A percentile compares a stretch with the other conserved stretches of the same genome.
Evolutionary conservation across 2,329 filamentous ascomycete genomes (phyloP).

Genomic region (Simplicillium sp.): DNA sequence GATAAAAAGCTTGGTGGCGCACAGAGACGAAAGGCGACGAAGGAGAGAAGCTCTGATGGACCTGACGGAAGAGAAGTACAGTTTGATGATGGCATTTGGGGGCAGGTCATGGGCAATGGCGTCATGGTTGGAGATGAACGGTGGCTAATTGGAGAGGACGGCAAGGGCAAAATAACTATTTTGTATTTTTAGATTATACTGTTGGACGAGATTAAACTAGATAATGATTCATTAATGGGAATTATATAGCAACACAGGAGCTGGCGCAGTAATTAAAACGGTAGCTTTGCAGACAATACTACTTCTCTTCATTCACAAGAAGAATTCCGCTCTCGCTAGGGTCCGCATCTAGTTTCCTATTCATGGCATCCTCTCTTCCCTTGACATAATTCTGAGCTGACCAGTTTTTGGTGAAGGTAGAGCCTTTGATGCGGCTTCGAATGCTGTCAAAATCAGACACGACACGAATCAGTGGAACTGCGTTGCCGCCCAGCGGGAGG

Average conservation of each 20-base stretch:
- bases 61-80: constrained; percentile 22
- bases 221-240: no score
- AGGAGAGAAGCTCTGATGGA: constrained; percentile 6
- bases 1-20: not conserved
- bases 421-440: constrained; percentile 31
- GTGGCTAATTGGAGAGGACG: constrained; percentile 52
- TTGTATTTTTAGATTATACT: constrained; percentile 33
- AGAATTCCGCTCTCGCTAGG: not conserved
- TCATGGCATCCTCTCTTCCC: no score
- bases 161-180: constrained; percentile 38
- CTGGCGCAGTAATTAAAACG: no score
- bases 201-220: not conserved
- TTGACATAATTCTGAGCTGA: constrained; percentile 16
- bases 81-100: constrained; percentile 34
- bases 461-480: constrained; percentile 34
- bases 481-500: constrained; percentile 28
- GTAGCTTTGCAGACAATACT: constrained; percentile 3
- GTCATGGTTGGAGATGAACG: constrained; percentile 49
- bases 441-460: constrained; percentile 57
- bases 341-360: not conserved
- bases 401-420: constrained; percentile 32
- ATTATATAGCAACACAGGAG: no score
- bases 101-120: constrained; percentile 39
- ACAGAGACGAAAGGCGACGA: not conserved
- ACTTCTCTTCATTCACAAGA: constrained; percentile 2